Percentiles rank a stretch among this genome's conserved stretches.
These are phyloP conservation scores for Phaffomyces opuntiae DNA, from an alignment of 805 yeast species.

Conservation along the genomic window DNA sequence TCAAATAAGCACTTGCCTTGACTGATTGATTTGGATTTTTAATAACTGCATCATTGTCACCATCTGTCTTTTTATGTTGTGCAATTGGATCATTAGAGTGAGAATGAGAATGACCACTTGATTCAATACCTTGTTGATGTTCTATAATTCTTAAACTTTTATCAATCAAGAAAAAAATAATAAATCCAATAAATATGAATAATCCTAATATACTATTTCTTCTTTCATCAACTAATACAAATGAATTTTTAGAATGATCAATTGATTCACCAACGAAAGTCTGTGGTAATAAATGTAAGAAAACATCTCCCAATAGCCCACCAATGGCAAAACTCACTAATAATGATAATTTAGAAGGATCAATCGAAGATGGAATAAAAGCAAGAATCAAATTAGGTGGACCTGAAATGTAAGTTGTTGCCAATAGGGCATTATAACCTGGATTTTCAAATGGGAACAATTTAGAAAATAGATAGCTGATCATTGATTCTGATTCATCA, in stretches of 20 bases:
- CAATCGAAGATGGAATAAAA: slow-evolving; percentile 48
- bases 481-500: slow-evolving; percentile 21
- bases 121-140: slow-evolving; percentile 25
- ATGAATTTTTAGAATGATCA: slow-evolving; percentile 32
- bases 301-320: slow-evolving; percentile 68
- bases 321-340: slow-evolving; percentile 72
- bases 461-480: slow-evolving; percentile 34
- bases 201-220: slow-evolving; percentile 44
- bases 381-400: slow-evolving; percentile 55
- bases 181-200: slow-evolving; percentile 54
- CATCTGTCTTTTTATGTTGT: slow-evolving; percentile 18
- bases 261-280: slow-evolving; percentile 48
- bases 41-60: slow-evolving; percentile 24
- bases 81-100: slow-evolving; percentile 35
- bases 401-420: slow-evolving; percentile 57
- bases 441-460: slow-evolving; percentile 48
- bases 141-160: slow-evolving; percentile 47
- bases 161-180: slow-evolving; percentile 55
- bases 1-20: slow-evolving; percentile 47
- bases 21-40: slow-evolving; percentile 30
- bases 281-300: slow-evolving; percentile 66
- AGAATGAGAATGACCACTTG: slow-evolving; percentile 24
- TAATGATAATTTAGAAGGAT: slow-evolving; percentile 41
- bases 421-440: slow-evolving; percentile 53
- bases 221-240: slow-evolving; percentile 45